These are phyloP conservation scores for Rhodotorula sp. DNA, from an alignment of 1,284 basidiomycete species.

Conservation along the genomic window DNA sequence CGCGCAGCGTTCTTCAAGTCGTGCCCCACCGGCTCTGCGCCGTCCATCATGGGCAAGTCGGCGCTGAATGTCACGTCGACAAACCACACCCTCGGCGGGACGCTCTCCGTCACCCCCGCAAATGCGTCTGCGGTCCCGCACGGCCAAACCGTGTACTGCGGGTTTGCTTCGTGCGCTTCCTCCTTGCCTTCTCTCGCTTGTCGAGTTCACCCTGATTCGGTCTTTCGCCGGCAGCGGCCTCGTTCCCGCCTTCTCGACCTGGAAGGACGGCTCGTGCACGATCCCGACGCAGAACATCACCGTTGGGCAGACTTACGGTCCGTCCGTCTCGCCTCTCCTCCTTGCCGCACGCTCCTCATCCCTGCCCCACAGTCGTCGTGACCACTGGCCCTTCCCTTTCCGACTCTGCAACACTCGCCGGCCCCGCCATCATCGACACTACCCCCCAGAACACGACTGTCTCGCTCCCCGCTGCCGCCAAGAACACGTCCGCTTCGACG, in stretches of 20 bases:
- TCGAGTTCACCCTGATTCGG: too few relatives aligned
- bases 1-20: conserved; percentile 51
- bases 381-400: conserved; percentile 49
- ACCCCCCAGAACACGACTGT: conserved; percentile 19
- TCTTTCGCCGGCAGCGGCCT: conserved; percentile 53
- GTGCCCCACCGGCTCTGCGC: conserved; percentile 57
- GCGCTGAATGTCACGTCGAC: conserved; percentile 50
- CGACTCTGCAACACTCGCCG: conserved; percentile 56
- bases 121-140: not conserved
- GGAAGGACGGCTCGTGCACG: conserved; percentile 24
- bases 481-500: not conserved
- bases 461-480: conserved; percentile 4
- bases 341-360: not conserved
- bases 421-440: conserved; percentile 54
- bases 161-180: conserved; percentile 30
- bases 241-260: conserved; percentile 54
- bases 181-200: conserved; percentile 43
- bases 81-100: conserved; percentile 3
- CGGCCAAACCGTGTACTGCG: conserved; percentile 46
- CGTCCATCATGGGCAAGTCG: conserved; percentile 55
- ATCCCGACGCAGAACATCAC: conserved; percentile 34
- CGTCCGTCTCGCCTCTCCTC: not conserved
- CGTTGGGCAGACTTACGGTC: conserved; percentile 21
- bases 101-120: not conserved
- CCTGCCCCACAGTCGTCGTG: conserved; percentile 26